Percentiles rank a stretch among this genome's conserved stretches.
Conservation (phyloP, 2,329 filamentous ascomycete genomes). For the Macrophomina pseudophaseolina region DNA sequence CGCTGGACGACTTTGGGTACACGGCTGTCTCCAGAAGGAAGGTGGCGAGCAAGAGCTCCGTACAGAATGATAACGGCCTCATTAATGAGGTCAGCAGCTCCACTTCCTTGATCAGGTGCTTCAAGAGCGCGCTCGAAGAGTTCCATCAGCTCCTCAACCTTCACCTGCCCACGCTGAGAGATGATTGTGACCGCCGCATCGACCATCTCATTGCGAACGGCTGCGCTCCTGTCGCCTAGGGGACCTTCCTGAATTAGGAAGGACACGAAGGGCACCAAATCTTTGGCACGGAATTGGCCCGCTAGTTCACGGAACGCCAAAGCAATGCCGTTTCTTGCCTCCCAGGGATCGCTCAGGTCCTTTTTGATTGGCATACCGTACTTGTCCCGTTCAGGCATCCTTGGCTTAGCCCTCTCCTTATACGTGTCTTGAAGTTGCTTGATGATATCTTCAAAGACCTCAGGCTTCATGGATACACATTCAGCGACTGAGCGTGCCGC, state of each 20-base stretch:
- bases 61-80: slow-evolving; percentile 98
- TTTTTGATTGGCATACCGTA: slow-evolving; percentile 94
- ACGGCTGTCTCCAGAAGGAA: slow-evolving; percentile 82
- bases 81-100: slow-evolving; percentile 86
- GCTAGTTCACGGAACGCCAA: slow-evolving; percentile 85
- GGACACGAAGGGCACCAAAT: slow-evolving; percentile 77
- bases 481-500: slow-evolving; percentile 82
- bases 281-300: slow-evolving; percentile 67
- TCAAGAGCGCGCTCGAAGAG: slow-evolving; percentile 90
- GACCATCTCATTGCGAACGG: slow-evolving; percentile 87
- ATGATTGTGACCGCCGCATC: slow-evolving; percentile 85
- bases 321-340: slow-evolving; percentile 86
- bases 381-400: slow-evolving; percentile 82
- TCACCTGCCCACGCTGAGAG: slow-evolving; percentile 76
- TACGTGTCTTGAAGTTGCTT: slow-evolving; percentile 73
- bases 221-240: slow-evolving; percentile 78
- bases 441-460: slow-evolving; percentile 67
- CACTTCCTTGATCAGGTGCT: slow-evolving; percentile 78
- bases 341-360: slow-evolving; percentile 88
- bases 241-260: slow-evolving; percentile 88
- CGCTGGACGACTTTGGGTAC: slow-evolving; percentile 87
- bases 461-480: slow-evolving; percentile 65
- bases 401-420: slow-evolving; percentile 77
- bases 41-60: slow-evolving; percentile 86
- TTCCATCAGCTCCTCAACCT: slow-evolving; percentile 89